Base-by-base conservation (phyloP, 371 early-diverging fungal genomes). In the Mortierella sp. region DNA sequence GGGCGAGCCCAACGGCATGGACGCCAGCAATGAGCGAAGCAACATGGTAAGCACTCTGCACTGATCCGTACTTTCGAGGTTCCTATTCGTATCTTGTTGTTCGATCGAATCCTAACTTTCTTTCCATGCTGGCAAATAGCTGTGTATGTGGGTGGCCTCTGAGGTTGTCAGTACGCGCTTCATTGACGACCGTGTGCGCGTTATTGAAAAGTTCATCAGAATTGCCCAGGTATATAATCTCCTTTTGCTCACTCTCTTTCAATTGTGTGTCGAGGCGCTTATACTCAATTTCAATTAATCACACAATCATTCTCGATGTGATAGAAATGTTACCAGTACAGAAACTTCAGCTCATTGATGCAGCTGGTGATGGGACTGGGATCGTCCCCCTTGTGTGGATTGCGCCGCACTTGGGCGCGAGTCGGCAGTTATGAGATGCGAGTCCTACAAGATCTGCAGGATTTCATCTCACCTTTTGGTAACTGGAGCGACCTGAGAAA, bases 191-290 rank as follows among this genome's bases (percentile, higher is more conserved):
- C 90, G 94, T 5, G 93, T 87, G 3, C 86, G 86, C n/a, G 87
- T 94, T 5, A 89, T 94, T 19, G 94, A 94, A 76, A 93, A 92
- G 70, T 91, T 93, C 44, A 95, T 95, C 58, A 89, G 93, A 34
- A 82, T 95, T 26, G 94, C 94, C 6, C 90, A 90, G 81, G 89
- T 89, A 86, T 73, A 73, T 47, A 43, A 7, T 5, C 37, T 13
- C n/a, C 48, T 11, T 11, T 19, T 8, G 16, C 40, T 8, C 37
- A 16, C 4, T 29, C 9, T 41, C 11, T n/a, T 2, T 4, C n/a
- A 22, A 8, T 14, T n/a, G n/a, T n/a, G n/a, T n/a, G n/a, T n/a
- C n/a, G n/a, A 2, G 19, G 5, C 19, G 10, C 14, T 4, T 31
- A 31, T 31, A 34, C 34, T 58, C 16, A 58, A 16, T 16, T 3